Percentiles rank a stretch among this genome's conserved stretches.
These are phyloP conservation scores for Globisporangium polare DNA, from an alignment of 352 stramenopile species.

Conservation along the genomic window DNA sequence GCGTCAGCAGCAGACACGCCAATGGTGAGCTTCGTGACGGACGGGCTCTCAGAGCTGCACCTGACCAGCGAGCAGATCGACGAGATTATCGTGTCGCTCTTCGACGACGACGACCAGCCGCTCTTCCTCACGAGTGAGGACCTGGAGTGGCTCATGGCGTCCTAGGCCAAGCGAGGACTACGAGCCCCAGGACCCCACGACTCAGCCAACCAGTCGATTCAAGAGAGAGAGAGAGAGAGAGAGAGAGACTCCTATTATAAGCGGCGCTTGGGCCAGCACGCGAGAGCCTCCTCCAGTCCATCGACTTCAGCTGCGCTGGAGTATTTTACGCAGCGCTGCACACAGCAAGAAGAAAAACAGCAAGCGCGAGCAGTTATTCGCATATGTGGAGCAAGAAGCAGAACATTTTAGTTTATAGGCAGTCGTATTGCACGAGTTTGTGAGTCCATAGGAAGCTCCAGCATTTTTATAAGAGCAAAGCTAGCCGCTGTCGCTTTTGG, in stretches of 20 bases:
- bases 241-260: not conserved
- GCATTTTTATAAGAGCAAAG: not conserved
- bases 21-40: not conserved
- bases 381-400: not conserved
- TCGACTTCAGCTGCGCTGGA: not conserved
- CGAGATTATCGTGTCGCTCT: conserved; percentile 11
- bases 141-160: not conserved
- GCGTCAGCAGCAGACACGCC: no score
- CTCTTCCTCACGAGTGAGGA: conserved; percentile 4
- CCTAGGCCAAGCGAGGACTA: no score
- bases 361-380: not conserved
- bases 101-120: not conserved
- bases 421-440: no score
- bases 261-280: not conserved
- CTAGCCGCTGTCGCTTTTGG: no score
- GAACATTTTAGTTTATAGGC: not conserved
- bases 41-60: conserved; percentile 1
- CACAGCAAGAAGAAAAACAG: not conserved
- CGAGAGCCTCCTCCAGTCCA: not conserved
- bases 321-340: not conserved
- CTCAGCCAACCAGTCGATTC: not conserved
- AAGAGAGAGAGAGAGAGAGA: no score
- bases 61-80: conserved; percentile 11
- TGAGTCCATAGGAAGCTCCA: not conserved
- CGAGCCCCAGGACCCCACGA: no score